Conservation (phyloP, 1,284 basidiomycete species). For the Athelia sp. region DNA sequence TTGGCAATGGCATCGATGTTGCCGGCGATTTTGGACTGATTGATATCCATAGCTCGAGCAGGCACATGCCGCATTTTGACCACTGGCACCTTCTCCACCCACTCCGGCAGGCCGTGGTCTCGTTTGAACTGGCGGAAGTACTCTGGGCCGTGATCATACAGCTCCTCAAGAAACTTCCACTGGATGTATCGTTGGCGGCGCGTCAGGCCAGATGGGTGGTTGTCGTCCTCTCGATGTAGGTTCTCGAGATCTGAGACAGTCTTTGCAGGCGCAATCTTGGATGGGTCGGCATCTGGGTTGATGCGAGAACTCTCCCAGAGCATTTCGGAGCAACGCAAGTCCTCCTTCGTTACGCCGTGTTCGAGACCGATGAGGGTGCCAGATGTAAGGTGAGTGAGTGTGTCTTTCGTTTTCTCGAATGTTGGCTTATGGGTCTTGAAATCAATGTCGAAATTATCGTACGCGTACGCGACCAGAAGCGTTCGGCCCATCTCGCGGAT, state of each 20-base stretch:
- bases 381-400: constrained; percentile 22
- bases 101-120: constrained; percentile 5
- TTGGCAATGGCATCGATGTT: constrained; percentile 14
- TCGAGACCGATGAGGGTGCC: constrained; percentile 18
- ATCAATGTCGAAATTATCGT: constrained; percentile 29
- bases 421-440: constrained; percentile 17
- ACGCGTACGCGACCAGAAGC: constrained; percentile 16
- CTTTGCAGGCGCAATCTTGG: not conserved
- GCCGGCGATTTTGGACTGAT: constrained; percentile 11
- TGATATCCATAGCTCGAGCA: constrained; percentile 12
- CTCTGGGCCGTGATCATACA: constrained; percentile 7
- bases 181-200: constrained; percentile 6
- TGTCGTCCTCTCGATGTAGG: not conserved
- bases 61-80: constrained; percentile 12
- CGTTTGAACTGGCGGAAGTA: constrained; percentile 6
- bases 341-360: constrained; percentile 17
- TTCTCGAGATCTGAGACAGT: not conserved
- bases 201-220: constrained; percentile 3
- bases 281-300: constrained; percentile 1
- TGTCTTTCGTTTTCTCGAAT: constrained; percentile 13
- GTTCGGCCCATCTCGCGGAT: constrained; percentile 17
- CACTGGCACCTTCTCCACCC: constrained; percentile 8
- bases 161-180: constrained; percentile 9
- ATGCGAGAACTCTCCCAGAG: constrained; percentile 21
- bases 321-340: constrained; percentile 22